phyloP scores from a whole-genome alignment of 768 basidiomycete genomes.

The Boletus tylopilopsis region DNA sequence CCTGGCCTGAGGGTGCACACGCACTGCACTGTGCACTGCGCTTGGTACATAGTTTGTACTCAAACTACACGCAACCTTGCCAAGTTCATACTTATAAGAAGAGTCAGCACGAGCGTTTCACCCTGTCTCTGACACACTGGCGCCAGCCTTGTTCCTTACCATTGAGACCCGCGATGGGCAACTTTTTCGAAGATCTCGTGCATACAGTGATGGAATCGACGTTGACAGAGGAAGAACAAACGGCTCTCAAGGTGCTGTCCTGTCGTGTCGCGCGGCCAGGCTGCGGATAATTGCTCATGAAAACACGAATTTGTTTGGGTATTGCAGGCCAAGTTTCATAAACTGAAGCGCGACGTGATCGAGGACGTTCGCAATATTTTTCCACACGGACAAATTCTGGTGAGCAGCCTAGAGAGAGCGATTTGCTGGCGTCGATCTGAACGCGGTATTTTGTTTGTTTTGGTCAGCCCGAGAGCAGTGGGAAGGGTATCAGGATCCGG shows the following conservation, averaged over 20 bases:
- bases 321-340: conserved; percentile 29
- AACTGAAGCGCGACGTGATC: conserved; percentile 27
- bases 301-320: no score
- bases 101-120: no score
- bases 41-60: no score
- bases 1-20: no score
- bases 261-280: no score
- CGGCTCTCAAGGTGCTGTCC: conserved; percentile 20
- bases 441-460: neutral
- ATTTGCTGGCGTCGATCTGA: neutral
- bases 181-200: conserved; percentile 28
- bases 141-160: neutral
- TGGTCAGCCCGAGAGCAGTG: conserved; percentile 22
- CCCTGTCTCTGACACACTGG: neutral
- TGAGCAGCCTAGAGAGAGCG: conserved; percentile 4
- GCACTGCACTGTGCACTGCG: no score
- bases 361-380: conserved; percentile 26
- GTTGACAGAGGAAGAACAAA: conserved; percentile 22
- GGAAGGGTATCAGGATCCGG: conserved; percentile 20
- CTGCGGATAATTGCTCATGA: no score
- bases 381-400: conserved; percentile 28
- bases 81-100: no score
- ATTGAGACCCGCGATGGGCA: conserved; percentile 17
- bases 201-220: conserved; percentile 20
- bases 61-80: no score